Base-by-base conservation (phyloP, 257 asterid species). In the Perilla frutescens region DNA sequence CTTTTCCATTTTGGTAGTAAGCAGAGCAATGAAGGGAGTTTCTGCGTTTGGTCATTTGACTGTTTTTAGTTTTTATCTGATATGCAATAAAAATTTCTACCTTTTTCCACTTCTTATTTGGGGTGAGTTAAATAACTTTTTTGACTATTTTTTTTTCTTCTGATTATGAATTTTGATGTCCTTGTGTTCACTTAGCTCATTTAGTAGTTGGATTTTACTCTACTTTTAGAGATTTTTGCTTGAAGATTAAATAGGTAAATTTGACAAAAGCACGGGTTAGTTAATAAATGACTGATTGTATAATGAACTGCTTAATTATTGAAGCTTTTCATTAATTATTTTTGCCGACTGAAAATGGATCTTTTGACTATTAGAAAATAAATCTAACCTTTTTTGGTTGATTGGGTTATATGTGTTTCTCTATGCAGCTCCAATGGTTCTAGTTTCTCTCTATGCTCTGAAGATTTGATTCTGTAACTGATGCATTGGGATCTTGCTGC, bases 401-500 rank as follows among this genome's bases (percentile, higher is more conserved):
- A 76, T n/a, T 76, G 7, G 1, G 32, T 77, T 47, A 45, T 57
- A 26, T 76, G 53, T 80, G 54, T 62, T 72, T 60, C 70, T 70
- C 58, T 66, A 77, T 78, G 82, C 90, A 80, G 88, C 71, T 62
- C 62, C 37, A 72, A 49, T 50, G 71, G 50, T 66, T 51, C 8
- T n/a, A 41, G 43, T 41, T 66, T 1, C 72, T 26, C 40, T 73
- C 37, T 59, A 59, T 76, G 76, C 37, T 40, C 26, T 29, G 80
- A 64, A 59, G 81, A 76, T 75, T 55, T 62, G 61, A 36, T 75
- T 55, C 62, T 56, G 59, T 79, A 78, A 79, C 84, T 74, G 84
- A 83, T 80, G 82, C 31, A 71, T 71, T 57, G 85, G 77, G 73
- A 74, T 76, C 63, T 81, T 62, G 63, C 54, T 47, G 74, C 47